Conservation (phyloP, 2,329 filamentous ascomycete species). For the Pochonia chlamydosporia region DNA sequence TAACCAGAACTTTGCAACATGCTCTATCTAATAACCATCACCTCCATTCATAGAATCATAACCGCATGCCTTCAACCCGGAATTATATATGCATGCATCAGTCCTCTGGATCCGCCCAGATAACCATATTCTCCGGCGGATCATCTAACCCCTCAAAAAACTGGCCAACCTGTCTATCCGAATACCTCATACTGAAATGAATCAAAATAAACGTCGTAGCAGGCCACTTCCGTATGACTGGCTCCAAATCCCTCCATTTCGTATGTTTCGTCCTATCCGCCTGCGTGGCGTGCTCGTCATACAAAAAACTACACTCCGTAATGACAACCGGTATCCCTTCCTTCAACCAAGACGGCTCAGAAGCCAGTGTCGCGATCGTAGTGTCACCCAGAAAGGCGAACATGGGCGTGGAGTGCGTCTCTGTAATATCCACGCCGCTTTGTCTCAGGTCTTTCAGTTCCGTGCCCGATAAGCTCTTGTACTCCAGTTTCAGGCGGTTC, state of each 20-base stretch:
- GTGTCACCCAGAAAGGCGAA: conserved; percentile 45
- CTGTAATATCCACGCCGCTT: conserved; percentile 33
- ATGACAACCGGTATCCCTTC: conserved; percentile 38
- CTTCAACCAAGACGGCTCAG: conserved; percentile 32
- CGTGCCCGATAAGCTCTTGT: conserved; percentile 25
- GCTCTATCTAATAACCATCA: too few relatives aligned
- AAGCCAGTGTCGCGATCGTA: conserved; percentile 32
- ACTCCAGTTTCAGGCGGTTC: conserved; percentile 32
- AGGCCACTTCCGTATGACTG: conserved; percentile 35
- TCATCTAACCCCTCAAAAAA: conserved; percentile 37
- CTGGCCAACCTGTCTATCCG: conserved; percentile 29
- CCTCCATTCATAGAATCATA: too few relatives aligned
- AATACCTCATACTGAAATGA: conserved; percentile 42
- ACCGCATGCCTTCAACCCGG: too few relatives aligned
- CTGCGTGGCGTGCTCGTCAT: conserved; percentile 35
- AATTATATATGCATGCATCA: neutral
- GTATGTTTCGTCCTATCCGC: conserved; percentile 42
- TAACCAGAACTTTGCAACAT: too few relatives aligned
- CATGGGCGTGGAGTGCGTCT: conserved; percentile 29
- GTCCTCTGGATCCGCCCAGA: conserved; percentile 38
- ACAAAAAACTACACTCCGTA: conserved; percentile 43
- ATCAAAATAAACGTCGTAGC: conserved; percentile 39
- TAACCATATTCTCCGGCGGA: conserved; percentile 36
- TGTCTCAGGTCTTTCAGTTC: conserved; percentile 33
- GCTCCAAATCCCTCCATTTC: conserved; percentile 38